These are phyloP conservation scores for Phytopythium delawarense DNA, from an alignment of 352 stramenopile genomes.

Conservation along the genomic window DNA sequence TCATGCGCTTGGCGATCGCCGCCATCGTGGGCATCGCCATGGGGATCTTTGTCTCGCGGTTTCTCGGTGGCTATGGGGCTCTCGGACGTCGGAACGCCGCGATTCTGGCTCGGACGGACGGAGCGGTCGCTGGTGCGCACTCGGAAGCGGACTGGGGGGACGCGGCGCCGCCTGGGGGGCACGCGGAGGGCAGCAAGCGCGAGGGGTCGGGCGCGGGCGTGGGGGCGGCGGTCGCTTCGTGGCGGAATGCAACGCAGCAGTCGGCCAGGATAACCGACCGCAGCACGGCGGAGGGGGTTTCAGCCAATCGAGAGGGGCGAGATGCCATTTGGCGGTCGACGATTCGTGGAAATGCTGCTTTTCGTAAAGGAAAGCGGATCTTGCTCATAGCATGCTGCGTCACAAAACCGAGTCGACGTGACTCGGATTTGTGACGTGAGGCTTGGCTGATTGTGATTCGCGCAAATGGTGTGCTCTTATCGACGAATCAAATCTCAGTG, in stretches of 20 bases:
- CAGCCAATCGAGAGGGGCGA: background rate
- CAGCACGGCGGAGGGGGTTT: background rate
- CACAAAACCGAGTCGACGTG: too few relatives aligned
- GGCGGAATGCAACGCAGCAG: background rate
- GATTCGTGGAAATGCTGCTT: background rate
- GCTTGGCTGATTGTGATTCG: too few relatives aligned
- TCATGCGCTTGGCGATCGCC: slow-evolving; percentile 85
- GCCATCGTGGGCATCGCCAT: slow-evolving; percentile 88
- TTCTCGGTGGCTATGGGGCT: background rate
- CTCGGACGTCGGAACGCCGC: background rate
- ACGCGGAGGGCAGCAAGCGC: background rate
- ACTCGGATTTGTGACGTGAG: too few relatives aligned
- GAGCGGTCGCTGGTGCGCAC: background rate
- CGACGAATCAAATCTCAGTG: too few relatives aligned
- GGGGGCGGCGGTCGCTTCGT: background rate
- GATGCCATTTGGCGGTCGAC: background rate
- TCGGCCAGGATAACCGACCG: background rate
- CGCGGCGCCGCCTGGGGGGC: background rate
- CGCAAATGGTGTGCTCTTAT: too few relatives aligned
- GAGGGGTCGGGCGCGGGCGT: background rate
- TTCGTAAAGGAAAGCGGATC: too few relatives aligned
- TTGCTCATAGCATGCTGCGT: too few relatives aligned
- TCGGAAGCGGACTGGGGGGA: slow-evolving; percentile 3
- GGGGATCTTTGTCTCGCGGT: background rate
- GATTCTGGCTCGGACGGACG: background rate